phyloP scores from a whole-genome alignment of 768 basidiomycete genomes.

The Hericium rajendrae region DNA sequence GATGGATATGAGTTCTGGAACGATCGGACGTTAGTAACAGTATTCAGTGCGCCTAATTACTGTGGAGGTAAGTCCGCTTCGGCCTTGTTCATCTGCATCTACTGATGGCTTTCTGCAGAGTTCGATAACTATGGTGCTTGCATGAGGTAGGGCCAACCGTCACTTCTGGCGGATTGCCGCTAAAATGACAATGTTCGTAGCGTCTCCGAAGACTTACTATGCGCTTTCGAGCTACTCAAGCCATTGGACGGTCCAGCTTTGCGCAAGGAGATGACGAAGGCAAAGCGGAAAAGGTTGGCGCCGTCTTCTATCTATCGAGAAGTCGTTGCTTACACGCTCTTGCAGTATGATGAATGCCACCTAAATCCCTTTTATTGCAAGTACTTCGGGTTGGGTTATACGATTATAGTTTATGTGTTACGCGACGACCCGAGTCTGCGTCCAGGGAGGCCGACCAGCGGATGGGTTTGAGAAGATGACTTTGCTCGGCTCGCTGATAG shows the following conservation, averaged over 20 bases:
- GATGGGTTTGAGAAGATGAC: background rate
- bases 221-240: conserved; percentile 95
- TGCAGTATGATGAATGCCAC: conserved; percentile 15
- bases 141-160: conserved; percentile 57
- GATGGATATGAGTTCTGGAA: conserved; percentile 99
- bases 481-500: background rate
- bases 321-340: background rate
- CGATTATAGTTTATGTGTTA: conserved; percentile 8
- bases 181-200: conserved; percentile 25
- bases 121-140: conserved; percentile 94
- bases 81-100: conserved; percentile 2
- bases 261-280: conserved; percentile 97
- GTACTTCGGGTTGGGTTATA: conserved; percentile 7
- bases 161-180: no score
- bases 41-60: conserved; percentile 97
- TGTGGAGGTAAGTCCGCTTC: conserved; percentile 70
- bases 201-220: conserved; percentile 94
- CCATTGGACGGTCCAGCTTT: conserved; percentile 90
- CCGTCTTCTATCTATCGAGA: background rate
- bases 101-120: conserved; percentile 37
- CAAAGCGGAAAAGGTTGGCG: conserved; percentile 88
- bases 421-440: background rate
- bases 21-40: conserved; percentile 94
- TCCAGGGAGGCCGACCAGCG: background rate
- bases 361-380: background rate